Base-by-base conservation (phyloP, 306 rosid species). In the Cucurbita argyrosperma region DNA sequence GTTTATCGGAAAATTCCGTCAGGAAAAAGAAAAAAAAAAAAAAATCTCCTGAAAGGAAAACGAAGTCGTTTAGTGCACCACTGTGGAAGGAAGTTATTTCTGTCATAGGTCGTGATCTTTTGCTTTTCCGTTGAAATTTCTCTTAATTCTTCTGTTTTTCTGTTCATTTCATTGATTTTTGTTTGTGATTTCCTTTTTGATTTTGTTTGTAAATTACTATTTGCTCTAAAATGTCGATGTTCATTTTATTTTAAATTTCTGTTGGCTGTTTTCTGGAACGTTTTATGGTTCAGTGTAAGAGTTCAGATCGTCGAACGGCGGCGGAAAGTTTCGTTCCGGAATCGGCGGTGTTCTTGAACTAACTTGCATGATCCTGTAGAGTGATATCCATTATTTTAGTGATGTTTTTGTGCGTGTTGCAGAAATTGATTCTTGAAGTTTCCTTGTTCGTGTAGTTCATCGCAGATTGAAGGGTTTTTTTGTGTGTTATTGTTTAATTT, bases 241-340 rank as follows among this genome's bases (percentile, higher is more conserved):
- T 21, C 30, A 68, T 37, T 66, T 19, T 4, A 26, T 55, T 71
- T 58, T 40, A 16, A 5, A 46, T 66, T 62, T 69, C 64, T 53
- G 26, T 23, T 56, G 39, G 42, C 26, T 54, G 58, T 14, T 75
- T 77, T 1, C 8, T 40, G 6, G 45, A 40, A 10, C 6, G 26
- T 72, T 38, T 30, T 16, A 46, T 40, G 51, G 56, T 23, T 47
- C 14, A 50, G 45, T 79, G 76, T 78, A 40, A 74, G 52, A 74
- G 83, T 74, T 85, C 83, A 21, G 79, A 80, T 76, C 71, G 76
- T 82, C 45, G 21, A 16, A 76, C 62, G 76, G 78, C 57, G 59
- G 73, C 54, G 18, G 21, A 45, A 47, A 13, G 30, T 80, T 74
- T 15, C 11, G 38, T 72, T 30, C 47, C 77, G 49, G 65, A 51